phyloP scores from a whole-genome alignment of 805 yeast genomes.

The Cyberlindnera euphorbiiphila region DNA sequence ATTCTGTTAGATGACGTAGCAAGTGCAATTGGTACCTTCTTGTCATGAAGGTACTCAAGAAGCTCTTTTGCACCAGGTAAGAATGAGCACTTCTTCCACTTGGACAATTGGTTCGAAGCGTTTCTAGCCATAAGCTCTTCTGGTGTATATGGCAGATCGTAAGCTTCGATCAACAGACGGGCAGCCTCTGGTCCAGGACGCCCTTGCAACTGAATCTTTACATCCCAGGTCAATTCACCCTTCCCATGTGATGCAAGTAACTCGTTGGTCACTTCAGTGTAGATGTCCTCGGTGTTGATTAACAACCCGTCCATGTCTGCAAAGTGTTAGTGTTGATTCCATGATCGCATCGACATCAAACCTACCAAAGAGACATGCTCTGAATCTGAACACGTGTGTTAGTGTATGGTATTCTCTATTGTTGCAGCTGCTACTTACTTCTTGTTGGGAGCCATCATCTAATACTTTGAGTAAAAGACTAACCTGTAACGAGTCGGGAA shows the following conservation, averaged over 20 bases:
- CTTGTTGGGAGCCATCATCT: conserved; percentile 2
- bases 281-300: conserved; percentile 87
- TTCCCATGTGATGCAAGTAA: conserved; percentile 64
- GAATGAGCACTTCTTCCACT: conserved; percentile 63
- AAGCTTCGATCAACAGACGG: conserved; percentile 59
- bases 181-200: conserved; percentile 67
- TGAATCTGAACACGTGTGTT: conserved; percentile 30
- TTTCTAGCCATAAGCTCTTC: conserved; percentile 58
- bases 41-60: conserved; percentile 46
- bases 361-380: conserved; percentile 72
- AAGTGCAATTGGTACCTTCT: conserved; percentile 73
- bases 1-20: conserved; percentile 76
- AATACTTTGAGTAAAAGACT: too few species aligned
- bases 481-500: too few species aligned
- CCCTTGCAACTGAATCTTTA: conserved; percentile 85
- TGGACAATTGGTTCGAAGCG: conserved; percentile 41
- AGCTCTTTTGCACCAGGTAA: conserved; percentile 85
- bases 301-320: conserved; percentile 92
- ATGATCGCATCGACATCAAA: too few species aligned
- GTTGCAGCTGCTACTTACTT: too few species aligned
- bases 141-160: conserved; percentile 61
- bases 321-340: conserved; percentile 5
- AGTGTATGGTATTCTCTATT: too few species aligned
- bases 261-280: conserved; percentile 73
- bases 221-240: conserved; percentile 86